Evolutionary conservation across 148 eudicot genomes (phyloP).

Genomic region (Vaccinium vitisidaea): DNA sequence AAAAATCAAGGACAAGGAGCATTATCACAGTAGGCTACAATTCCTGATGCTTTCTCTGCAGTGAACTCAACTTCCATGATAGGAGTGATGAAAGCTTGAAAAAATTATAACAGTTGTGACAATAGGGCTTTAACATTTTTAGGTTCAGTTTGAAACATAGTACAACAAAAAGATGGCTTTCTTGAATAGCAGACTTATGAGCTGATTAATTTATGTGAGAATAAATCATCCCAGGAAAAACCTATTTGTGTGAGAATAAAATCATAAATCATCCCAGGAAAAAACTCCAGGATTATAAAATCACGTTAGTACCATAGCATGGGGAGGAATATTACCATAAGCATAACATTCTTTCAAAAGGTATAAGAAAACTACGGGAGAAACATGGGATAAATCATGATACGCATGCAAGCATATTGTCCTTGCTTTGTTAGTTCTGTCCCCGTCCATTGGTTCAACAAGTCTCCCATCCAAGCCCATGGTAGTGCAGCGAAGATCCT

Average conservation of each 20-base stretch:
- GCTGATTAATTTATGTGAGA: slow-evolving; percentile 1
- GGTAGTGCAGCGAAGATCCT: slow-evolving; percentile 32
- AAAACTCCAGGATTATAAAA: not conserved
- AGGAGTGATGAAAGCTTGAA: not conserved
- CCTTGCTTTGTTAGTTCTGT: slow-evolving; percentile 32
- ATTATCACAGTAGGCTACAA: not conserved
- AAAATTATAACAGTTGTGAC: not conserved
- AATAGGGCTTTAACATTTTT: not conserved
- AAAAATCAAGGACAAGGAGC: slow-evolving; percentile 8
- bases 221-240: not conserved
- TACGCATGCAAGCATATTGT: slow-evolving; percentile 65
- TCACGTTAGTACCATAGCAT: not conserved
- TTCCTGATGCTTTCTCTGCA: not conserved
- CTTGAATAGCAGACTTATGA: not conserved
- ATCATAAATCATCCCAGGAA: not conserved
- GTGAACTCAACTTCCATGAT: not conserved
- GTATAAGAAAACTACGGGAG: slow-evolving; percentile 83
- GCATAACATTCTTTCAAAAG: slow-evolving; percentile 79
- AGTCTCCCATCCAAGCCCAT: slow-evolving; percentile 57
- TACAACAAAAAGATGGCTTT: not conserved
- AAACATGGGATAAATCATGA: slow-evolving; percentile 72
- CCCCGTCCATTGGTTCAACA: slow-evolving; percentile 25
- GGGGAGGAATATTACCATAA: slow-evolving; percentile 45
- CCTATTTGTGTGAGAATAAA: no score
- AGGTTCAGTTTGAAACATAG: no score